Conservation (phyloP, 148 eudicot species). For the Rhododendron mucronatum region DNA sequence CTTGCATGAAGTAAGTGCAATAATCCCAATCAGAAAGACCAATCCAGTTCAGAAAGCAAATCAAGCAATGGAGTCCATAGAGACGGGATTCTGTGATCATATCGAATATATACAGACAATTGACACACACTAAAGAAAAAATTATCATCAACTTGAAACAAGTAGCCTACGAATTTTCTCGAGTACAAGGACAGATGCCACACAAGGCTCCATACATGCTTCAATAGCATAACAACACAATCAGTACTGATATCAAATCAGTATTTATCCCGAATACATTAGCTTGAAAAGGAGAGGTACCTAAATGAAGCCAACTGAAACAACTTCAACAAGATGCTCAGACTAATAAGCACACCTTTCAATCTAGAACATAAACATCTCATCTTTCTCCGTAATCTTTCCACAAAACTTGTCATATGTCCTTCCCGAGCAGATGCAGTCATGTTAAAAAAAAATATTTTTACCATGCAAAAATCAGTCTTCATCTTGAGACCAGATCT, state of each 20-base stretch:
- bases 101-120: background rate
- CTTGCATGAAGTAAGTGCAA: background rate
- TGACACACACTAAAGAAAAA: background rate
- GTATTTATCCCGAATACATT: background rate
- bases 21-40: background rate
- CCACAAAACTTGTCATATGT: background rate
- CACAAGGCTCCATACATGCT: background rate
- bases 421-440: background rate
- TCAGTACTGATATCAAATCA: background rate
- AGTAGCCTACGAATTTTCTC: background rate
- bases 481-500: conserved; percentile 78
- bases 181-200: background rate
- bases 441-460: background rate
- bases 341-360: background rate
- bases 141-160: background rate
- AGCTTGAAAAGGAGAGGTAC: background rate
- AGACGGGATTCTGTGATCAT: background rate
- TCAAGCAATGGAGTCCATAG: background rate
- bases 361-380: background rate
- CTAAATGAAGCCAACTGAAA: background rate
- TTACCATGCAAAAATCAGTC: conserved; percentile 19
- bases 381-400: background rate
- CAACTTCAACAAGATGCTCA: background rate
- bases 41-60: background rate
- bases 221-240: background rate